Conservation (phyloP, 192 early-diverging fungal species). For the Jimgerdemannia flammicorona region DNA sequence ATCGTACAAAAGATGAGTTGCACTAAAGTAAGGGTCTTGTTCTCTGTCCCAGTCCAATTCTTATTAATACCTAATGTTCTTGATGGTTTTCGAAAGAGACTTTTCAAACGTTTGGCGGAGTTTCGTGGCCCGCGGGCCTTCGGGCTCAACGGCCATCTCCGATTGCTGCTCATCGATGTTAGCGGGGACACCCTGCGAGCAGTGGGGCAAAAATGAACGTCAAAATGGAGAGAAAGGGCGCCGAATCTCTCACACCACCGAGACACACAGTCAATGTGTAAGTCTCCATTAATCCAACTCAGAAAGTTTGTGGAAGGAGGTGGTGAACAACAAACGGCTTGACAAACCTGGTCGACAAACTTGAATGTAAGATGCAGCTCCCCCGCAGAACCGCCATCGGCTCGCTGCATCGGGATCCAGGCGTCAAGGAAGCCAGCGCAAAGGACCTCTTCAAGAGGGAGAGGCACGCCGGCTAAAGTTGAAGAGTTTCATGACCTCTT, state of each 20-base stretch:
- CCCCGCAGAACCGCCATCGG: not conserved
- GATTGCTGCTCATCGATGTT: not conserved
- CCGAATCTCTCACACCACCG: not conserved
- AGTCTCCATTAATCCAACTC: too few species aligned
- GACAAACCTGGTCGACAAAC: not conserved
- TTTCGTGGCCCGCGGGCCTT: constrained; percentile 1
- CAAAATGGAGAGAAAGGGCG: not conserved
- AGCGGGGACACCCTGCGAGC: not conserved
- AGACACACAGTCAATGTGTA: not conserved
- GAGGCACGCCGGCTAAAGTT: not conserved
- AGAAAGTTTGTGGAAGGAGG: not conserved
- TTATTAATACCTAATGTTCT: not conserved
- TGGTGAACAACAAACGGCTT: not conserved
- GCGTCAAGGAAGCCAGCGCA: not conserved
- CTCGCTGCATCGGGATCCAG: not conserved
- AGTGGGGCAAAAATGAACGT: not conserved
- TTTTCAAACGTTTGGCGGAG: constrained; percentile 1
- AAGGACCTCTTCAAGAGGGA: not conserved
- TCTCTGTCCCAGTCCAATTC: not conserved
- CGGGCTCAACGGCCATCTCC: not conserved
- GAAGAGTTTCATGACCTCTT: not conserved
- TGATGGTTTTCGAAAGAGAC: not conserved
- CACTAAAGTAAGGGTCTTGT: too few species aligned
- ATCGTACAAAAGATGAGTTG: too few species aligned
- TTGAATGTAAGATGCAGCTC: not conserved